phyloP scores from a whole-genome alignment of 768 basidiomycete species.

The Flagelloscypha sp. region DNA sequence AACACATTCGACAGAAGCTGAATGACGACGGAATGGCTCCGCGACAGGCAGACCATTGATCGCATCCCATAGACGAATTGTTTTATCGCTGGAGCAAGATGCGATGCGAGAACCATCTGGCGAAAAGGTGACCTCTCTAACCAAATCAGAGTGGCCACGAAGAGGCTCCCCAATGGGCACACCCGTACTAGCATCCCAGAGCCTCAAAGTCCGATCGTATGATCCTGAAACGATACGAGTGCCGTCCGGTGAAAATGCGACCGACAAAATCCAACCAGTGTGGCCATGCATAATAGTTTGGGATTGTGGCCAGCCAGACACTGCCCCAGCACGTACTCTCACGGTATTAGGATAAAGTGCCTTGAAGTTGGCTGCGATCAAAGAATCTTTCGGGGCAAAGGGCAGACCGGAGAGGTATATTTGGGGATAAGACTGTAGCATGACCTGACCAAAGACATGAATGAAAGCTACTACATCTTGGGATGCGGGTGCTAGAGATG shows the following conservation, averaged over 20 bases:
- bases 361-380: too few relatives aligned
- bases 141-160: constrained; percentile 3
- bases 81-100: constrained; percentile 29
- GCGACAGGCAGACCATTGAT: constrained; percentile 1
- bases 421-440: too few relatives aligned
- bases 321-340: constrained; percentile 7
- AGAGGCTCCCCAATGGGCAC: neutral
- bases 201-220: constrained; percentile 7
- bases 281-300: constrained; percentile 18
- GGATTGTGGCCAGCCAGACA: constrained; percentile 8
- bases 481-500: too few relatives aligned
- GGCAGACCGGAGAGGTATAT: too few relatives aligned
- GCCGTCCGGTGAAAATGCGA: constrained; percentile 16
- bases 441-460: too few relatives aligned
- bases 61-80: constrained; percentile 9
- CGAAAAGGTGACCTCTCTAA: constrained; percentile 6
- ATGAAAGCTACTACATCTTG: too few relatives aligned
- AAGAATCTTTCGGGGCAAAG: too few relatives aligned
- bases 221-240: constrained; percentile 13
- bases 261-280: constrained; percentile 2
- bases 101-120: constrained; percentile 26
- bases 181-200: constrained; percentile 14
- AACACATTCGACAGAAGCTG: neutral
- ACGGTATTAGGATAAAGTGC: too few relatives aligned
- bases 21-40: constrained; percentile 5